Evolutionary conservation across 805 yeast species (phyloP), one percentile per base, ranked within the genome.

Genomic region (Kodamaea leandrae): DNA sequence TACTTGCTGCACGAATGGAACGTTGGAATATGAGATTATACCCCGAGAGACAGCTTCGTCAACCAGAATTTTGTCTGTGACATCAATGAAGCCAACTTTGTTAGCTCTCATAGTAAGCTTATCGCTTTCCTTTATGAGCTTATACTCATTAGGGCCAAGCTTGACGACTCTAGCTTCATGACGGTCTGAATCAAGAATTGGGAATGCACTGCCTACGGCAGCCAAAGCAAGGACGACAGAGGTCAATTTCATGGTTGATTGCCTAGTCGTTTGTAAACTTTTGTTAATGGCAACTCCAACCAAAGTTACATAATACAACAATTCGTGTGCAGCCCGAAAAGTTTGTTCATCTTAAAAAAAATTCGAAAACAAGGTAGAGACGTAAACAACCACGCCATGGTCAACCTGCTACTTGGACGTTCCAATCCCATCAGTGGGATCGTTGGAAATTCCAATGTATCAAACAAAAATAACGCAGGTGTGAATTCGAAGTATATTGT

Each of bases 11-110:
- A 46, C 42, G 16, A 43, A 40, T 3, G 50, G 40, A 5, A 26
- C 27, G 1, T 32, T 19, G 13, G 51, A 43, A 26, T 41, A 41
- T 5, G 51, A 43, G 14, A 59, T 41, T 30, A 59, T 42, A 3
- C 71, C 66, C 28, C 52, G 49, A 3, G 49, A 45, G 32, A 56
- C 44, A 4, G 72, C 73, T 8, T 45, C 49, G 23, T 65, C 64
- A 10, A 66, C 53, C 13, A 65, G 55, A n/a, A 69, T 48, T n/a
- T 54, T 58, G 42, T 68, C 67, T 7, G 91, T 82, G 23, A 83
- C 71, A 61, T 84, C 91, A 48, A 85, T 76, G 55, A 82, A 84
- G 18, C 66, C 72, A 24, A 70, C 58, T 37, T 82, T 81, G 27
- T 66, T 57, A 38, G 76, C 58, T 41, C 51, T 58, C 41, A 66